phyloP scores from a whole-genome alignment of 192 early-diverging fungal genomes.

The Linnemannia schmuckeri region DNA sequence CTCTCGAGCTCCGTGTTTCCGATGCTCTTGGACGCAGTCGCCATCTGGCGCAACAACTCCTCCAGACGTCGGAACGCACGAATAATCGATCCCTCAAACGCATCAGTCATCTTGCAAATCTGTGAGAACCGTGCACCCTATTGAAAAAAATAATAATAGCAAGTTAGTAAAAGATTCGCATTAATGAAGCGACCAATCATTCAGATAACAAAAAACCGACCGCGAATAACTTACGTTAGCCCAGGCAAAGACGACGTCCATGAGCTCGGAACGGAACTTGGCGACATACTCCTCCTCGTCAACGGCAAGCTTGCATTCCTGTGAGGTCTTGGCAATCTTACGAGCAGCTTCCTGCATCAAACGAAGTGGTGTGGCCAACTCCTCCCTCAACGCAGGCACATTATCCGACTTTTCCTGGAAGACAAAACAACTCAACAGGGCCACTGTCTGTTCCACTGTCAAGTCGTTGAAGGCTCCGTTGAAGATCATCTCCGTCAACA shows the following conservation, averaged over 20 bases:
- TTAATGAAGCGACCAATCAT: not conserved
- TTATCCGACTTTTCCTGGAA: conserved; percentile 84
- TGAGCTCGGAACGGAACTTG: conserved; percentile 87
- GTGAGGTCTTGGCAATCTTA: conserved; percentile 86
- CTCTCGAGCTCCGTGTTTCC: conserved; percentile 94
- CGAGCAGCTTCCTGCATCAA: conserved; percentile 88
- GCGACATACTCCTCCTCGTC: conserved; percentile 92
- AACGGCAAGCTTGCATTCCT: conserved; percentile 89
- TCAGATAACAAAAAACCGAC: not conserved
- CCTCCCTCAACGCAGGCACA: conserved; percentile 72
- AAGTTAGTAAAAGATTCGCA: not conserved
- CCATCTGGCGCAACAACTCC: conserved; percentile 92
- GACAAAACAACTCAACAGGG: conserved; percentile 92
- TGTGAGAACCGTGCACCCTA: conserved; percentile 93
- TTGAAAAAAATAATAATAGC: not conserved
- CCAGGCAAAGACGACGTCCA: conserved; percentile 97
- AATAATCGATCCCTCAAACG: conserved; percentile 96
- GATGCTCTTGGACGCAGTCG: conserved; percentile 91
- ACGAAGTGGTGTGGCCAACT: conserved; percentile 81
- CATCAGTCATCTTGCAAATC: conserved; percentile 95
- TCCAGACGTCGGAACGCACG: conserved; percentile 90
- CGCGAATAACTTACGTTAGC: conserved; percentile 59
- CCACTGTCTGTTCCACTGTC: conserved; percentile 85
- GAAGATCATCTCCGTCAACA: conserved; percentile 97
- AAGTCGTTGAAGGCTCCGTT: conserved; percentile 97